phyloP scores from a whole-genome alignment of 1,284 basidiomycete genomes.

The Tilletia setariae region DNA sequence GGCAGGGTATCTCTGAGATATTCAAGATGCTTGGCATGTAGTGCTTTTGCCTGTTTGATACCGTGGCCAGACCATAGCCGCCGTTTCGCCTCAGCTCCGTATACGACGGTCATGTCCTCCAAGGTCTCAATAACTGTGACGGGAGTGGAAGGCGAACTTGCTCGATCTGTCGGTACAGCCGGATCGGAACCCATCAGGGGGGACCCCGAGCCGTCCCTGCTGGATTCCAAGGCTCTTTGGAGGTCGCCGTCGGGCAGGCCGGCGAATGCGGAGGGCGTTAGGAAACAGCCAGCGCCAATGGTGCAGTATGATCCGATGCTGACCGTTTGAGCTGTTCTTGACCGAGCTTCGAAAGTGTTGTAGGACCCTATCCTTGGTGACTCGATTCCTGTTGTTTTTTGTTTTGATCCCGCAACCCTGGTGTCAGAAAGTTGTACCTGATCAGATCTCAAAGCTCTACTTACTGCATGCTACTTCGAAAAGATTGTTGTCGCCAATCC shows the following conservation, averaged over 20 bases:
- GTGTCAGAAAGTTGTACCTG: neutral
- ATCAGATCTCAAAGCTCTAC: slow-evolving; percentile 49
- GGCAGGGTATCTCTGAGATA: slow-evolving; percentile 69
- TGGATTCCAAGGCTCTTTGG: too few species aligned
- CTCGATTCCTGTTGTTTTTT: slow-evolving; percentile 67
- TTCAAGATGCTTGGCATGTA: slow-evolving; percentile 81
- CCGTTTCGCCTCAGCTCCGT: slow-evolving; percentile 70
- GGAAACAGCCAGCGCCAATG: slow-evolving; percentile 69
- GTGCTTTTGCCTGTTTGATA: slow-evolving; percentile 73
- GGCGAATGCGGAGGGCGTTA: slow-evolving; percentile 48
- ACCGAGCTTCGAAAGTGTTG: slow-evolving; percentile 78
- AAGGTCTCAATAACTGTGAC: slow-evolving; percentile 60
- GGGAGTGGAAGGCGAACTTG: neutral
- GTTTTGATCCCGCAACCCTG: neutral
- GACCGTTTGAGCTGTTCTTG: slow-evolving; percentile 74
- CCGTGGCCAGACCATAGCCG: slow-evolving; percentile 81
- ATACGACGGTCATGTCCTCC: slow-evolving; percentile 80
- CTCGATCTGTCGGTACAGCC: neutral
- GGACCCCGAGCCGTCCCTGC: neutral
- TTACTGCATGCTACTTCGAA: slow-evolving; percentile 86
- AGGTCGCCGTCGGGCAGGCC: neutral
- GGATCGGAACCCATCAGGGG: neutral
- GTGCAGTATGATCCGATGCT: slow-evolving; percentile 74
- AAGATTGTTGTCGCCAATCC: slow-evolving; percentile 83
- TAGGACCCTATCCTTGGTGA: slow-evolving; percentile 73